Conservation (phyloP, 2,329 filamentous ascomycete genomes). For the Lasiodiplodia citricola region DNA sequence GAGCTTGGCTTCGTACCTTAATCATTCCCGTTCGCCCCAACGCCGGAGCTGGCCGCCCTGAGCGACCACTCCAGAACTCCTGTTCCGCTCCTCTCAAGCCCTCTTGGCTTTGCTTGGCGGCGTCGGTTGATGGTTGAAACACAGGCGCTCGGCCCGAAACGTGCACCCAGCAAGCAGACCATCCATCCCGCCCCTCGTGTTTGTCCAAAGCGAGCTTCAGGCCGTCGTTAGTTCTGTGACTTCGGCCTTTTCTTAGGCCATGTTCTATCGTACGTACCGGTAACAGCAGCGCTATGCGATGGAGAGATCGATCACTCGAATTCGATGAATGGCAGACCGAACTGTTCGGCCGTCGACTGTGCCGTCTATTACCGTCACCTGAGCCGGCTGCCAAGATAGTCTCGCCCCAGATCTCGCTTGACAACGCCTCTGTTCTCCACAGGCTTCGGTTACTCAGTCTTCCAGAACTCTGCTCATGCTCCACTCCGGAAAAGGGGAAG, state of each 20-base stretch:
- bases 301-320: no score
- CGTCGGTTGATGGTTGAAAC: constrained; percentile 9
- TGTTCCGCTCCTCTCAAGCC: neutral
- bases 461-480: neutral
- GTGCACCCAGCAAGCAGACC: neutral
- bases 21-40: neutral
- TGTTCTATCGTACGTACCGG: neutral
- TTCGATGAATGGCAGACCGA: neutral
- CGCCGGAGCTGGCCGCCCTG: neutral
- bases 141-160: constrained; percentile 11
- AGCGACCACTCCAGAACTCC: neutral
- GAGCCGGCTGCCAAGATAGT: neutral
- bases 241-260: neutral
- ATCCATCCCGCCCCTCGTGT: constrained; percentile 7
- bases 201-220: neutral
- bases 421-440: neutral
- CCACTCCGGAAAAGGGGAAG: constrained; percentile 2
- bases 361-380: neutral
- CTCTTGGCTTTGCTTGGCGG: constrained; percentile 18
- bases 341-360: neutral
- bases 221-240: neutral
- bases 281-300: neutral
- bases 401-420: constrained; percentile 8
- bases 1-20: constrained; percentile 17
- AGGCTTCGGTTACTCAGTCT: neutral